Evolutionary conservation across 208 protist genomes (phyloP).

Genomic region (Crithidia sp.): DNA sequence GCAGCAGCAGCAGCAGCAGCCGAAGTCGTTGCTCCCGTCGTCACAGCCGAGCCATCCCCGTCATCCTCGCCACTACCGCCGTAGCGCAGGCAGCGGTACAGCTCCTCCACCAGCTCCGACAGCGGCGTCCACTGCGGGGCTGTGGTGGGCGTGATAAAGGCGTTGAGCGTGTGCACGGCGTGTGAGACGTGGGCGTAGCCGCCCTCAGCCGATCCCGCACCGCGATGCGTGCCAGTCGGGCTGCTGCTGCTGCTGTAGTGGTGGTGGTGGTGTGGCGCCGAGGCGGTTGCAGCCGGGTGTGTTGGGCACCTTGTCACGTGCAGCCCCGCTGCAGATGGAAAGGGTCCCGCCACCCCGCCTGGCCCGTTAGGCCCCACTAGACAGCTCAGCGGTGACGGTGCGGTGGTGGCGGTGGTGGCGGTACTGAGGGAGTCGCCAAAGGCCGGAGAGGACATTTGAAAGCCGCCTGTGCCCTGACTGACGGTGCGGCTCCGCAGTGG

Average conservation of each 20-base stretch:
- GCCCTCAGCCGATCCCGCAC: background rate
- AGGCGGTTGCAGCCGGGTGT: background rate
- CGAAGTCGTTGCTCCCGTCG: background rate
- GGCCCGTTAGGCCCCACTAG: constrained; percentile 1
- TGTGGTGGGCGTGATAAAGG: constrained; percentile 69
- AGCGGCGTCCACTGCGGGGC: constrained; percentile 67
- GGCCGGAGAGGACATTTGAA: constrained; percentile 4
- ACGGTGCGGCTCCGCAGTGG: constrained; percentile 21
- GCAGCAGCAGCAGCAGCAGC: background rate
- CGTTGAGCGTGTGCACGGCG: constrained; percentile 49
- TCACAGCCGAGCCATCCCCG: background rate
- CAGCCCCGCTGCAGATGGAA: background rate
- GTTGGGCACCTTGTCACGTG: background rate
- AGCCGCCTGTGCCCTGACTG: constrained; percentile 10
- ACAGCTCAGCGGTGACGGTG: constrained; percentile 10
- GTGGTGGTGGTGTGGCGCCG: background rate
- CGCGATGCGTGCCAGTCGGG: too few species aligned
- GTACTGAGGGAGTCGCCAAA: constrained; percentile 18
- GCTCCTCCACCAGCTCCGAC: constrained; percentile 56
- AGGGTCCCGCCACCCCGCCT: constrained; percentile 7
- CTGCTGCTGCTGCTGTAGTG: background rate
- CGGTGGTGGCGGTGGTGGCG: constrained; percentile 9
- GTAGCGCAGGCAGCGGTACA: constrained; percentile 50
- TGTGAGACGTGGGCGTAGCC: background rate
- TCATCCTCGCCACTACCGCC: constrained; percentile 15